These are phyloP conservation scores for Geotrichum restrictum DNA, from an alignment of 1,139 yeast species.

Conservation along the genomic window DNA sequence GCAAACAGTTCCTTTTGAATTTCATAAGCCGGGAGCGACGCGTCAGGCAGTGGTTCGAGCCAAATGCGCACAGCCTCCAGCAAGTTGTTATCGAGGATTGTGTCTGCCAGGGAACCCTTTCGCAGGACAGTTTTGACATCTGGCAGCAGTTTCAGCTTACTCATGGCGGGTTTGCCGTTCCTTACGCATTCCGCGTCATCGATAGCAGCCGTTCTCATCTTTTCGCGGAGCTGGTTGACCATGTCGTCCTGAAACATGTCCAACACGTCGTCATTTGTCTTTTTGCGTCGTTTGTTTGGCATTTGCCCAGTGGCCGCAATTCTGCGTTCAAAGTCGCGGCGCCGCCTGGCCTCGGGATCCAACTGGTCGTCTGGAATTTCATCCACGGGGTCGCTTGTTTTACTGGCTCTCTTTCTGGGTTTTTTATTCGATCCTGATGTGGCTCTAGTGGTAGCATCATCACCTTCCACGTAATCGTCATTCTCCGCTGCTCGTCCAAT, in stretches of 20 bases:
- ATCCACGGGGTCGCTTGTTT: constrained; percentile 28
- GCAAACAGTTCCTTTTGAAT: constrained; percentile 83
- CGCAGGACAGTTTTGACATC: constrained; percentile 73
- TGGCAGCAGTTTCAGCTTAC: constrained; percentile 75
- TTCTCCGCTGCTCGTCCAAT: constrained; percentile 23
- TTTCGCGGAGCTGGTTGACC: constrained; percentile 73
- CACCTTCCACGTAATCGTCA: constrained; percentile 36
- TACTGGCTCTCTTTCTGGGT: constrained; percentile 25
- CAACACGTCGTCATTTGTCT: constrained; percentile 81
- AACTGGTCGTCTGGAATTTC: constrained; percentile 36
- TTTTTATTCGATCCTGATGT: constrained; percentile 14
- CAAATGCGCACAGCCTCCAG: constrained; percentile 92
- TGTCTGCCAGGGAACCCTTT: constrained; percentile 79
- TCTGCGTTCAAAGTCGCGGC: constrained; percentile 75
- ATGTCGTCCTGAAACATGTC: constrained; percentile 94
- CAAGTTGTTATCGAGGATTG: constrained; percentile 88
- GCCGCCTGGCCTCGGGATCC: constrained; percentile 51
- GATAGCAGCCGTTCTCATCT: constrained; percentile 92
- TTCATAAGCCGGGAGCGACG: constrained; percentile 93
- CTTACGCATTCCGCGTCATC: constrained; percentile 77
- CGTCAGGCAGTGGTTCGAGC: constrained; percentile 98
- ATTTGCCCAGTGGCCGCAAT: constrained; percentile 73
- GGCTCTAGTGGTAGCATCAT: constrained; percentile 10
- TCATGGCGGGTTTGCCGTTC: constrained; percentile 70
- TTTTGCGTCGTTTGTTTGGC: constrained; percentile 44